These are phyloP conservation scores for Paramarasmius palmivorus DNA, from an alignment of 1,284 basidiomycete genomes.

Conservation along the genomic window DNA sequence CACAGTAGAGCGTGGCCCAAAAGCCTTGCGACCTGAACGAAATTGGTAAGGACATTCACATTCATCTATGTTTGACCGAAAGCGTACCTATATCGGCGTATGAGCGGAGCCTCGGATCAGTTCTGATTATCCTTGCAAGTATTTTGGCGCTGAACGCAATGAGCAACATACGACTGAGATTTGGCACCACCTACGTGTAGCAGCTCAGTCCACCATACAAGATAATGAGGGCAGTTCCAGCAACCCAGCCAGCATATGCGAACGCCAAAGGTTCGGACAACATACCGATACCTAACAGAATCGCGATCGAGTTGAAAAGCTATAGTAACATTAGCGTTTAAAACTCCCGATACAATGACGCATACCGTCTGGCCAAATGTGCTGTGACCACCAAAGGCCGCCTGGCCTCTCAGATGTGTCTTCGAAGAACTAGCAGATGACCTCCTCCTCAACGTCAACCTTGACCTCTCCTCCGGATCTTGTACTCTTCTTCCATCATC, in stretches of 20 bases:
- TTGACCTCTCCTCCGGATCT: background rate
- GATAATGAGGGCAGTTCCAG: slow-evolving; percentile 73
- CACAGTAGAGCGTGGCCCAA: slow-evolving; percentile 70
- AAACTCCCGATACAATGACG: slow-evolving; percentile 6
- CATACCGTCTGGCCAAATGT: slow-evolving; percentile 85
- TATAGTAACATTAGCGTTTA: slow-evolving; percentile 27
- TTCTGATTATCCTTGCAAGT: slow-evolving; percentile 72
- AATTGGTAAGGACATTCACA: too few species aligned
- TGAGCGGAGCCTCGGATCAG: slow-evolving; percentile 71
- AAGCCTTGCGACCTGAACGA: too few species aligned
- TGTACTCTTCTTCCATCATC: background rate
- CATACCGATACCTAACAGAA: slow-evolving; percentile 87
- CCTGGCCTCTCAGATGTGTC: slow-evolving; percentile 25
- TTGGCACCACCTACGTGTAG: slow-evolving; percentile 87
- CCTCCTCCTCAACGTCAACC: slow-evolving; percentile 18
- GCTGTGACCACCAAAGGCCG: slow-evolving; percentile 52
- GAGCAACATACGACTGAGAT: background rate
- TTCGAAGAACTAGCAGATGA: slow-evolving; percentile 31
- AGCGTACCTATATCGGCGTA: slow-evolving; percentile 91
- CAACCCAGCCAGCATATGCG: slow-evolving; percentile 84
- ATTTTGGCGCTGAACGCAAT: slow-evolving; percentile 72
- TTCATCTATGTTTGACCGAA: too few species aligned
- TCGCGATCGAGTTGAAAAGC: slow-evolving; percentile 91
- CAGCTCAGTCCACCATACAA: slow-evolving; percentile 83
- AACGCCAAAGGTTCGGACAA: slow-evolving; percentile 89